phyloP scores from a whole-genome alignment of 495 filamentous ascomycete species.

The Talaromyces proteolyticus region DNA sequence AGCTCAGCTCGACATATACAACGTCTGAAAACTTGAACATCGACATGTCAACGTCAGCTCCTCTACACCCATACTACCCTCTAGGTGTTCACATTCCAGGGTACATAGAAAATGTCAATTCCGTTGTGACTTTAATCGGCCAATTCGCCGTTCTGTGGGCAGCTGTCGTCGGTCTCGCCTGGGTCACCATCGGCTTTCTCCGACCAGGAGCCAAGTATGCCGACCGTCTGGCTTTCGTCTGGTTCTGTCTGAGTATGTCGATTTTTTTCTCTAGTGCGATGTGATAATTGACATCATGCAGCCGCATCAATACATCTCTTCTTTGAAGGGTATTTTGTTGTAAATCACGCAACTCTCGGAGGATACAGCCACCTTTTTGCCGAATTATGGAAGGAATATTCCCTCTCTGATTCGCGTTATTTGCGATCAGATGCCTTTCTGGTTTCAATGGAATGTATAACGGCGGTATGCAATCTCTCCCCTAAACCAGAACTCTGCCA shows the following conservation, averaged over 20 bases:
- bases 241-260: constrained; percentile 59
- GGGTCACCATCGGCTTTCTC: constrained; percentile 35
- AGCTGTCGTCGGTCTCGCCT: constrained; percentile 46
- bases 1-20: no score
- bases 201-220: constrained; percentile 35
- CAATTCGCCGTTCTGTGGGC: constrained; percentile 46
- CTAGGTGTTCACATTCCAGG: constrained; percentile 50
- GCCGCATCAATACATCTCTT: constrained; percentile 66
- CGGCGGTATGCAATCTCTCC: constrained; percentile 57
- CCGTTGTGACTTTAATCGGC: constrained; percentile 44
- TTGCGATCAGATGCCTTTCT: constrained; percentile 75
- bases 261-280: neutral
- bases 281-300: constrained; percentile 20
- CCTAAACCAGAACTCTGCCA: no score
- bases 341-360: constrained; percentile 56
- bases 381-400: constrained; percentile 87
- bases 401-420: constrained; percentile 77
- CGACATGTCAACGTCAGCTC: no score
- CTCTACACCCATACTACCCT: constrained; percentile 67
- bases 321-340: constrained; percentile 78
- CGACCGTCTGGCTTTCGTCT: constrained; percentile 55
- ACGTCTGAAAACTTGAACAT: no score
- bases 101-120: constrained; percentile 56
- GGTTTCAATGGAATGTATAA: constrained; percentile 80
- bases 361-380: constrained; percentile 58